These are phyloP conservation scores for Entomortierella lignicola DNA, from an alignment of 192 early-diverging fungal species.

Conservation along the genomic window DNA sequence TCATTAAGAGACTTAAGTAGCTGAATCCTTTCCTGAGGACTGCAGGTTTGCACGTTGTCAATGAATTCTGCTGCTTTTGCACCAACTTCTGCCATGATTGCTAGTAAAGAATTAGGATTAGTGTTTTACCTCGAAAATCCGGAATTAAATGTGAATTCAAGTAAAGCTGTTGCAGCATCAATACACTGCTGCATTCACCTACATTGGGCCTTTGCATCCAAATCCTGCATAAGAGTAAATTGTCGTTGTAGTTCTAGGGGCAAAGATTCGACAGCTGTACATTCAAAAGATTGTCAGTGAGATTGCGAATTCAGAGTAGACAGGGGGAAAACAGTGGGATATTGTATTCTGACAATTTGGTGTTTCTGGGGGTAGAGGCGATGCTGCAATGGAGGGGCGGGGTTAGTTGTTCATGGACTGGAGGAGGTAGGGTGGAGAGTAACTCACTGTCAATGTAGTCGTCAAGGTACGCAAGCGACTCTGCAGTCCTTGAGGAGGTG, in stretches of 20 bases:
- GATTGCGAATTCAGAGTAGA: too few relatives aligned
- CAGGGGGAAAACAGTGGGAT: too few relatives aligned
- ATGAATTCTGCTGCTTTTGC: slow-evolving; percentile 80
- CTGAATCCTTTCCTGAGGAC: slow-evolving; percentile 61
- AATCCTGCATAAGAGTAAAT: slow-evolving; percentile 94
- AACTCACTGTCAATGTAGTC: slow-evolving; percentile 94
- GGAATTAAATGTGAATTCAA: neutral
- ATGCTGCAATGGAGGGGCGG: neutral
- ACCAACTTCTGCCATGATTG: slow-evolving; percentile 77
- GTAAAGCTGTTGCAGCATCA: neutral
- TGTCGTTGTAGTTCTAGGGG: slow-evolving; percentile 85
- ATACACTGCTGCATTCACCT: neutral
- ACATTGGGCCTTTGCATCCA: slow-evolving; percentile 84
- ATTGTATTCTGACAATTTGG: too few relatives aligned
- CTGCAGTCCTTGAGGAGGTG: slow-evolving; percentile 46
- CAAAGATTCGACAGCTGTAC: slow-evolving; percentile 76
- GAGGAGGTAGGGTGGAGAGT: neutral
- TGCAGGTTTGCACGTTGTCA: slow-evolving; percentile 65
- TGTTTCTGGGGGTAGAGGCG: slow-evolving; percentile 41
- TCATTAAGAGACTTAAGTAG: slow-evolving; percentile 65
- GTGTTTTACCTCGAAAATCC: too few relatives aligned
- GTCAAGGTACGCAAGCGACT: slow-evolving; percentile 76
- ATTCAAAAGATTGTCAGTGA: too few relatives aligned
- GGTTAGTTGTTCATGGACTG: neutral
- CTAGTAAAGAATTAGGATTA: too few relatives aligned